Percentiles rank a stretch among this genome's conserved stretches.
Conservation (phyloP, 371 early-diverging fungal genomes). For the Apophysomyces elegans region DNA sequence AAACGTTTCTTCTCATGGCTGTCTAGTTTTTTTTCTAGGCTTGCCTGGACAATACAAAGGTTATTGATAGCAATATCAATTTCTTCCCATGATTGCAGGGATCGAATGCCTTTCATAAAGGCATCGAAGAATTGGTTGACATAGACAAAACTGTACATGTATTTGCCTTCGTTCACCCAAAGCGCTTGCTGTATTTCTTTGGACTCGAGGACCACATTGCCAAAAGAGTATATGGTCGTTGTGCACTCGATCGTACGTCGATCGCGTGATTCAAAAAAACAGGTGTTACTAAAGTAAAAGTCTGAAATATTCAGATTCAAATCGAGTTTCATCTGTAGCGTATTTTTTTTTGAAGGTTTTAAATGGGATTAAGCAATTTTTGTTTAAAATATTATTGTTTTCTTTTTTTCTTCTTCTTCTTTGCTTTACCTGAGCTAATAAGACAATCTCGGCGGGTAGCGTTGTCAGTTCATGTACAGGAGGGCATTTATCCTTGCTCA, state of each 20-base stretch:
- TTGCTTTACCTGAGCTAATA: slow-evolving; percentile 32
- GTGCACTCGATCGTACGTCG: slow-evolving; percentile 61
- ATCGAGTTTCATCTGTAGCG: slow-evolving; percentile 41
- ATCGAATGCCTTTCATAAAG: slow-evolving; percentile 55
- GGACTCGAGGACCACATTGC: slow-evolving; percentile 62
- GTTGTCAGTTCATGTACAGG: slow-evolving; percentile 19
- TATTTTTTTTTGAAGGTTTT: too few relatives aligned
- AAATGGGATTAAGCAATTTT: too few relatives aligned
- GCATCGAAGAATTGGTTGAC: slow-evolving; percentile 68
- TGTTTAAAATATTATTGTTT: neutral
- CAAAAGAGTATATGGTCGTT: slow-evolving; percentile 69
- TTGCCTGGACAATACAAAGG: slow-evolving; percentile 58
- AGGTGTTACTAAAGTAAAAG: slow-evolving; percentile 50
- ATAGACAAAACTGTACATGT: slow-evolving; percentile 58
- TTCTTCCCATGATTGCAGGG: slow-evolving; percentile 54
- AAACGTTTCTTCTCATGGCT: too few relatives aligned
- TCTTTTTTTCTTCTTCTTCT: neutral
- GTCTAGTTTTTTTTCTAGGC: neutral
- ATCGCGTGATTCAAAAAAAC: slow-evolving; percentile 57
- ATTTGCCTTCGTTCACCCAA: slow-evolving; percentile 46
- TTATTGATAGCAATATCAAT: slow-evolving; percentile 58
- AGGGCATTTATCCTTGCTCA: slow-evolving; percentile 43
- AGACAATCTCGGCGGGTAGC: slow-evolving; percentile 7
- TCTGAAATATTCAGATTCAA: slow-evolving; percentile 46
- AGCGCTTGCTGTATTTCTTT: slow-evolving; percentile 60